Conservation (phyloP, 495 filamentous ascomycete genomes). For the Pseudomonodictys pantanalensis region DNA sequence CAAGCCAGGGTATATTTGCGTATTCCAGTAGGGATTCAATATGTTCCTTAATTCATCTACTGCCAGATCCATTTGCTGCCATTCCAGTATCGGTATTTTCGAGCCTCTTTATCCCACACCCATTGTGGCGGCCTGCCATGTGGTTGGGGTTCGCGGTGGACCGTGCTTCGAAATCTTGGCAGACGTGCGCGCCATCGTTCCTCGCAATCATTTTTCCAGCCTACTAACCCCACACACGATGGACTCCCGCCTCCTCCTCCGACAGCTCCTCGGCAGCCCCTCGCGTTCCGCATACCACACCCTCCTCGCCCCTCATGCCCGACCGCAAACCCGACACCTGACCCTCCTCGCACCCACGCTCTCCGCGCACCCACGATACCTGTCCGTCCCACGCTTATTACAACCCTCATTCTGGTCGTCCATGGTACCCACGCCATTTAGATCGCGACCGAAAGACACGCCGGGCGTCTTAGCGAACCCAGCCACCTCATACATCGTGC, state of each 20-base stretch:
- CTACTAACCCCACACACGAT: conserved; percentile 5
- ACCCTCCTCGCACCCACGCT: conserved; percentile 15
- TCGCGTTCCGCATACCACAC: conserved; percentile 4
- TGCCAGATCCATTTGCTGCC: too few species aligned
- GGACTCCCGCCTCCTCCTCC: conserved; percentile 19
- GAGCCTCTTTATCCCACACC: too few species aligned
- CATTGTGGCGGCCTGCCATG: too few species aligned
- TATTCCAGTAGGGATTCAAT: too few species aligned
- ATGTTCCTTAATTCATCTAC: too few species aligned
- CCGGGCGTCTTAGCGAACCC: conserved; percentile 76
- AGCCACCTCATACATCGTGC: conserved; percentile 85
- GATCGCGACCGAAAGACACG: conserved; percentile 33
- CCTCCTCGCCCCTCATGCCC: conserved; percentile 4
- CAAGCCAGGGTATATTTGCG: too few species aligned
- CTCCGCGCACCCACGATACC: conserved; percentile 5
- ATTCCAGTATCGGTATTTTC: too few species aligned
- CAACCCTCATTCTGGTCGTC: conserved; percentile 69
- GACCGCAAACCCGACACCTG: conserved; percentile 18
- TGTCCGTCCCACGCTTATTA: conserved; percentile 55
- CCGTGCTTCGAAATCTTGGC: too few species aligned
- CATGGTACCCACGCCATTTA: conserved; percentile 56
- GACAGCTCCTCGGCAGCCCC: conserved; percentile 28
- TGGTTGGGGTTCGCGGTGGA: too few species aligned
- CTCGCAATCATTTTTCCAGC: neutral
- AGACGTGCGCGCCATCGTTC: too few species aligned